A percentile compares a stretch with the other conserved stretches of the same genome.
Conservation (phyloP, 73 alveolate genomes). For the Paramecium octaurelia region DNA sequence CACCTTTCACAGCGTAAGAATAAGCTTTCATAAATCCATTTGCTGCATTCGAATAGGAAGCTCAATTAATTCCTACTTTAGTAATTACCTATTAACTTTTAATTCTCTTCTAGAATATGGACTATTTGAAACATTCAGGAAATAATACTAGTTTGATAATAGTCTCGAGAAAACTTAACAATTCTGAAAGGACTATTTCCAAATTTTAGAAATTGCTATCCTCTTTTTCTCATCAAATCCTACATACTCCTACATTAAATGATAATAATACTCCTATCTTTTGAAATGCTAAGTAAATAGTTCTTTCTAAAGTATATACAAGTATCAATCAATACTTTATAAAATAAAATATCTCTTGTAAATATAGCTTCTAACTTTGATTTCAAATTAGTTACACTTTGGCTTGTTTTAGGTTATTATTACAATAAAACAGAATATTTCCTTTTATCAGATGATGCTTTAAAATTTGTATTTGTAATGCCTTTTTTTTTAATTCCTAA, state of each 20-base stretch:
- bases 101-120: not conserved
- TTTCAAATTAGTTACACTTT: not conserved
- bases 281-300: not conserved
- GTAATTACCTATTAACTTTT: not conserved
- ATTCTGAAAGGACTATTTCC: not conserved
- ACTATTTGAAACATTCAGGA: not conserved
- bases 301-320: conserved; percentile 28
- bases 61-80: not conserved
- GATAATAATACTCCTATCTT: not conserved
- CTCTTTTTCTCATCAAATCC: not conserved
- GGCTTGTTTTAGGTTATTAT: not conserved
- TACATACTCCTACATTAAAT: not conserved
- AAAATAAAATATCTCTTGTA: not conserved
- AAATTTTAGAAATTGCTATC: not conserved
- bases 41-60: not conserved
- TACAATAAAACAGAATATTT: too few relatives aligned
- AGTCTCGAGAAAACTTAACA: not conserved
- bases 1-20: not conserved
- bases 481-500: not conserved
- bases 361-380: not conserved
- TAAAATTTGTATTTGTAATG: too few relatives aligned
- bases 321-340: not conserved
- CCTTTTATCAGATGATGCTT: too few relatives aligned
- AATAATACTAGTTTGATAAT: not conserved
- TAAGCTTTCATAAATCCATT: not conserved